phyloP scores from a whole-genome alignment of 495 filamentous ascomycete genomes.

The Annulohypoxylon stygium region DNA sequence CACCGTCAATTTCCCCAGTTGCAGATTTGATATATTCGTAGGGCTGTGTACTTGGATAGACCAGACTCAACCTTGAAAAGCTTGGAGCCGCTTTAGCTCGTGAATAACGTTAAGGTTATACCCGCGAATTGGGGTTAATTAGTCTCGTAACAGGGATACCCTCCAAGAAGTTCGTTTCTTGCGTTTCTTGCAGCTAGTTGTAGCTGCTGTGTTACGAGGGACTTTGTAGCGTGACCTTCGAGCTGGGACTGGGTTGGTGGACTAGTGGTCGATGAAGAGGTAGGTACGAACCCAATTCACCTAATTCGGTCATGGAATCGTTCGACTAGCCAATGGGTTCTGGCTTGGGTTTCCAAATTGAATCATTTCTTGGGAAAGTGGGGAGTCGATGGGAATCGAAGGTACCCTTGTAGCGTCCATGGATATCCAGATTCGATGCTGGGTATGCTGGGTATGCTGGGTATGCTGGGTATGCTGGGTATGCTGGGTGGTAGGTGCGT shows the following conservation, averaged over 20 bases:
- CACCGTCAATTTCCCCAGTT: background rate
- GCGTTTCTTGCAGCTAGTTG: constrained; percentile 9
- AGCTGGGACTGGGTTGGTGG: constrained; percentile 19
- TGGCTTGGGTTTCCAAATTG: constrained; percentile 29
- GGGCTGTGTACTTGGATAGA: constrained; percentile 9
- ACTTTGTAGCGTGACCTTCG: constrained; percentile 35
- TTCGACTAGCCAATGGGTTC: constrained; percentile 30
- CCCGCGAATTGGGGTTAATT: constrained; percentile 37
- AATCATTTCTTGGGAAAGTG: constrained; percentile 41
- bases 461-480: background rate
- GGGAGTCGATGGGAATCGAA: constrained; percentile 12
- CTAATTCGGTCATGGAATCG: constrained; percentile 25
- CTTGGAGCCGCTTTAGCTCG: background rate
- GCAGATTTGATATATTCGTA: background rate
- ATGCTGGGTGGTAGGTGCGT: constrained; percentile 7
- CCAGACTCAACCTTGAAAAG: background rate
- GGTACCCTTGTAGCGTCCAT: constrained; percentile 13
- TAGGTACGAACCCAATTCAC: constrained; percentile 21
- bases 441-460: background rate
- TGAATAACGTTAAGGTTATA: constrained; percentile 3
- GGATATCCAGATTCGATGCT: background rate
- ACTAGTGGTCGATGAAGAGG: background rate
- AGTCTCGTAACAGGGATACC: constrained; percentile 25
- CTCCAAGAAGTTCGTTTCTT: background rate
- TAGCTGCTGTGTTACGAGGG: constrained; percentile 22